phyloP scores from a whole-genome alignment of 805 yeast genomes.

The Wickerhamiella allomyrinae region DNA sequence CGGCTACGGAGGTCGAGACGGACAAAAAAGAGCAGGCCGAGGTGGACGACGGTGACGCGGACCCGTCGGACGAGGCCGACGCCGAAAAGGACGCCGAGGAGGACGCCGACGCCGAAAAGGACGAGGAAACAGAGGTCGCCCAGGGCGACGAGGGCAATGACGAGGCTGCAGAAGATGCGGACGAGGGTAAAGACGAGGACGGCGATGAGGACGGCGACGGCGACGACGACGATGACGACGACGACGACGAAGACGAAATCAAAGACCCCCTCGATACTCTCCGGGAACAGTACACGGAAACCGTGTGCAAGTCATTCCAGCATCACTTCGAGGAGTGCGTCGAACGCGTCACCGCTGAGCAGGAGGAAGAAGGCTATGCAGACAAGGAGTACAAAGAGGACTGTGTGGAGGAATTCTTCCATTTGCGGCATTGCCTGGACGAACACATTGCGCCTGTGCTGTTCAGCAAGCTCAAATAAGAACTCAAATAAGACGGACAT shows the following conservation, averaged over 20 bases:
- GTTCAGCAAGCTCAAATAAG: constrained; percentile 69
- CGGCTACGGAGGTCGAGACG: constrained; percentile 37
- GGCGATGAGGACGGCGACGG: constrained; percentile 34
- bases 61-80: constrained; percentile 12
- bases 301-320: constrained; percentile 54
- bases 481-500: neutral
- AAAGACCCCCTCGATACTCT: constrained; percentile 52
- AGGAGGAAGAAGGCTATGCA: constrained; percentile 73
- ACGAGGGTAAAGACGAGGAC: constrained; percentile 27
- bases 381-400: constrained; percentile 80
- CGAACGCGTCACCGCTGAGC: constrained; percentile 82
- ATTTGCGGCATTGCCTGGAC: constrained; percentile 83
- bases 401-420: constrained; percentile 97
- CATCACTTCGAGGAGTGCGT: constrained; percentile 92
- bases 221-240: constrained; percentile 45
- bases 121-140: constrained; percentile 26
- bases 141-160: constrained; percentile 8
- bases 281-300: constrained; percentile 34
- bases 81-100: constrained; percentile 21
- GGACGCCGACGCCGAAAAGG: constrained; percentile 27
- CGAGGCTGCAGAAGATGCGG: constrained; percentile 9
- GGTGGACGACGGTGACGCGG: constrained; percentile 11
- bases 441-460: constrained; percentile 85
- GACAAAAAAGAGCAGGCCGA: constrained; percentile 8
- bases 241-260: constrained; percentile 55